Evolutionary conservation across 305 asterid genomes (phyloP), one percentile per base, ranked within the genome.

Genomic region (Fraxinus platypoda): DNA sequence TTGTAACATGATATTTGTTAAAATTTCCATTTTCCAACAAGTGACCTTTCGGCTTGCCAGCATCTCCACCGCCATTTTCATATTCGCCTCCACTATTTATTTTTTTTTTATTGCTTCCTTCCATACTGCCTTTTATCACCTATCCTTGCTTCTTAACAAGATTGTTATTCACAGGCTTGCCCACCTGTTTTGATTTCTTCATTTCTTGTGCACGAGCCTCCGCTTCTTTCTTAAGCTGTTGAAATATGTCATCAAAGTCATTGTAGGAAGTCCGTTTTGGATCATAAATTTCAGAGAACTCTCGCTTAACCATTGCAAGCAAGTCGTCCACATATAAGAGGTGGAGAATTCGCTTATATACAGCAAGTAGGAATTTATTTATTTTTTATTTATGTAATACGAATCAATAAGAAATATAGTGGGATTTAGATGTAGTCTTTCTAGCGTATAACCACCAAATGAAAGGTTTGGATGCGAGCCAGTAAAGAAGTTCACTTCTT

Each of bases 131-230:
- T 35, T 91, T 92, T 82, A 91, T 93, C 68, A 84, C 90, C 59
- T 84, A 88, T 46, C 93, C 97, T 83, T 93, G 99, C 91, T 92
- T 95, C 90, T 93, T 91, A 80, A 84, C 87, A 64, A 87, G 80
- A 83, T 81, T 88, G 81, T 75, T 86, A 83, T 87, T 90, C 81
- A 81, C 83, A 76, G 91, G 90, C 87, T 91, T 96, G 79, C 79
- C 86, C 26, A 90, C 89, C 83, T 91, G 99, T 85, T 91, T 93
- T 3, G 92, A 87, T 81, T 92, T 95, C 90, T 89, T 95, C 92
- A 94, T 86, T 82, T 89, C 98, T 91, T 95, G 98, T 0, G 97
- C 98, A 85, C 92, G 97, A 76, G 94, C 92, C 92, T 93, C 98
- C 0, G 98, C 95, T 84, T 94, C 99, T 91, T 84, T 90, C 94